phyloP scores from a whole-genome alignment of 2,329 filamentous ascomycete species.

The Diaporthe aspalathi region DNA sequence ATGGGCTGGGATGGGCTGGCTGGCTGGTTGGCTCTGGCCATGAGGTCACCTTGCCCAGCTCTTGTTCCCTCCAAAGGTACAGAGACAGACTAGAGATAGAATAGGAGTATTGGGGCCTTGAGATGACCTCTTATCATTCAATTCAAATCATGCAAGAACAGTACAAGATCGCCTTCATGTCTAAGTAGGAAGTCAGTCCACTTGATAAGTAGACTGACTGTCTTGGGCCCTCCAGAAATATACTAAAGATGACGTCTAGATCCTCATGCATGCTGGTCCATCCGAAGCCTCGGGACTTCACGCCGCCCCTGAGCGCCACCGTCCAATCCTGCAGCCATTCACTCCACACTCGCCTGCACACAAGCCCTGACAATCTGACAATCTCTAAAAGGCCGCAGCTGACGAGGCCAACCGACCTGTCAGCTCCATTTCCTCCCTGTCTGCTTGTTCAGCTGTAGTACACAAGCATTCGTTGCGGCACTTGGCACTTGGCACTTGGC shows the following conservation, averaged over 20 bases:
- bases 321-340: constrained; percentile 7
- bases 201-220: too few species aligned
- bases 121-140: too few species aligned
- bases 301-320: not conserved
- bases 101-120: not conserved
- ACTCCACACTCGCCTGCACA: not conserved
- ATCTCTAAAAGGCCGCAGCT: constrained; percentile 15
- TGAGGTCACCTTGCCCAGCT: constrained; percentile 10
- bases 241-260: not conserved
- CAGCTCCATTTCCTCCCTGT: not conserved
- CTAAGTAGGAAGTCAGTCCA: too few species aligned
- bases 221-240: not conserved
- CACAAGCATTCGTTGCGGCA: constrained; percentile 15
- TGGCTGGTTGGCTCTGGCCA: too few species aligned
- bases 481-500: too few species aligned
- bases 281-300: not conserved
- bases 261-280: not conserved
- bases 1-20: not conserved
- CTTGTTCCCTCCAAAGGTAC: not conserved
- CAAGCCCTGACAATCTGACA: not conserved
- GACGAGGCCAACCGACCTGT: not conserved
- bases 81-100: too few species aligned
- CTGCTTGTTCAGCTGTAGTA: constrained; percentile 12
- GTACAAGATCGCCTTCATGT: too few species aligned
- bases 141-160: too few species aligned